phyloP scores from a whole-genome alignment of 2,329 filamentous ascomycete species.

The Lasiodiplodia sp. region DNA sequence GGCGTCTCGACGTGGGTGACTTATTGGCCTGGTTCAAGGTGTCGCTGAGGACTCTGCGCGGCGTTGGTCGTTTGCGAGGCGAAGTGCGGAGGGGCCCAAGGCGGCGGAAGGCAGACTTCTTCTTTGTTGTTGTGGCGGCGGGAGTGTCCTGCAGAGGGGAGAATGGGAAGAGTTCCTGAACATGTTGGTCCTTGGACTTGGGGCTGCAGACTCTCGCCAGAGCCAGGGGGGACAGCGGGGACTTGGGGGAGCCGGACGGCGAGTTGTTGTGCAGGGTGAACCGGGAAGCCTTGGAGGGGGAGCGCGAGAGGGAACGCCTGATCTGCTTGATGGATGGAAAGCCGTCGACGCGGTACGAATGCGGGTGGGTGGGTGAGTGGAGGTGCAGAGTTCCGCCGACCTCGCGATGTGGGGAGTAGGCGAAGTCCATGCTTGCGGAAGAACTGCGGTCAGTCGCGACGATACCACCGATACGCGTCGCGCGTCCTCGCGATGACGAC shows the following conservation, averaged over 20 bases:
- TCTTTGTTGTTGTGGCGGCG: conserved; percentile 57
- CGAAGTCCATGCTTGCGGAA: conserved; percentile 53
- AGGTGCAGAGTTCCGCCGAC: conserved; percentile 81
- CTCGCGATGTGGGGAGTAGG: conserved; percentile 59
- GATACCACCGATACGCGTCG: conserved; percentile 27
- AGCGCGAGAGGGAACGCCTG: conserved; percentile 86
- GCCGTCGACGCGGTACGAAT: conserved; percentile 82
- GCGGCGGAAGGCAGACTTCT: conserved; percentile 60
- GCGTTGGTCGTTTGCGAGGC: conserved; percentile 71
- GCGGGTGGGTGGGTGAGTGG: conserved; percentile 76
- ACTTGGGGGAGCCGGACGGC: conserved; percentile 51
- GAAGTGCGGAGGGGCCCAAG: conserved; percentile 61
- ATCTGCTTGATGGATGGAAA: conserved; percentile 82
- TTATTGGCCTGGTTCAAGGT: conserved; percentile 76
- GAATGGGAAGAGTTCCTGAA: conserved; percentile 60
- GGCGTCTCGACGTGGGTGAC: conserved; percentile 59
- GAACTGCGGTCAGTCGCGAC: conserved; percentile 28
- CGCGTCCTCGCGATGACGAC: conserved; percentile 28
- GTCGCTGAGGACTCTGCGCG: conserved; percentile 77
- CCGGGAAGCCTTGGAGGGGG: conserved; percentile 80
- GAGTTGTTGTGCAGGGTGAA: conserved; percentile 66
- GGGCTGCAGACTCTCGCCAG: conserved; percentile 56
- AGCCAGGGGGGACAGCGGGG: conserved; percentile 53
- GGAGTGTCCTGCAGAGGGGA: conserved; percentile 66
- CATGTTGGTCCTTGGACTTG: conserved; percentile 55